Base-by-base conservation (phyloP, 768 basidiomycete species). In the Boletus tylopilopsis region DNA sequence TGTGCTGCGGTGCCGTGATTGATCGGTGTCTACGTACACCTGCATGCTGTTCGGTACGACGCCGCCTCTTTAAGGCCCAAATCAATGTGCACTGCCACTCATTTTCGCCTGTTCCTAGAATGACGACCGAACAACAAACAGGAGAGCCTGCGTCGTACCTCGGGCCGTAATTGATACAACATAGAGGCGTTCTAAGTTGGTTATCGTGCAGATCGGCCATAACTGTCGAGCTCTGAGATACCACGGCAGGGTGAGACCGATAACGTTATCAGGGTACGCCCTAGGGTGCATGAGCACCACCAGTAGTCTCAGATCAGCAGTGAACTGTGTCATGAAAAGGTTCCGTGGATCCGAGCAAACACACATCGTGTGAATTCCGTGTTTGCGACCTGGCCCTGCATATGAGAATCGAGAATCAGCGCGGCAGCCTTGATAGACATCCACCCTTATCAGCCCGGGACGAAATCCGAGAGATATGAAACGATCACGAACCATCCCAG, bases 21-120 rank as follows among this genome's bases (percentile, higher is more conserved):
- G 51, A 62, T 60, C 58, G 37, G 41, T 43, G 45, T 41, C 12
- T 36, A 40, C 42, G 51, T 34, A 35, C 16, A 15, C n/a, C 33
- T 19, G 11, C 47, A 59, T 43, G 52, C 57, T 55, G 59, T 53
- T 54, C 52, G 41, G 24, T 33, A 32, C 27, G 34, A 18, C 34
- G 35, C n/a, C 50, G 35, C 50, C 48, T 39, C 39, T 55, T 56
- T 57, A 51, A 57, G 23, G 43, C 45, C 51, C 34, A 38, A 49
- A 29, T 36, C 19, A 34, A 43, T 21, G 7, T 16, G 24, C 65
- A 67, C 56, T 23, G 66, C 66, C 66, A 68, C 54, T 41, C 25
- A 22, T 23, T 21, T 18, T 21, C 49, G 16, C 7, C 7, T 11
- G 8, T 27, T 27, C 33, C 29, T 12, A 6, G 33, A 8, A 34